Evolutionary conservation across 1,139 yeast genomes (phyloP).

Genomic region (Blastobotrys persicus): DNA sequence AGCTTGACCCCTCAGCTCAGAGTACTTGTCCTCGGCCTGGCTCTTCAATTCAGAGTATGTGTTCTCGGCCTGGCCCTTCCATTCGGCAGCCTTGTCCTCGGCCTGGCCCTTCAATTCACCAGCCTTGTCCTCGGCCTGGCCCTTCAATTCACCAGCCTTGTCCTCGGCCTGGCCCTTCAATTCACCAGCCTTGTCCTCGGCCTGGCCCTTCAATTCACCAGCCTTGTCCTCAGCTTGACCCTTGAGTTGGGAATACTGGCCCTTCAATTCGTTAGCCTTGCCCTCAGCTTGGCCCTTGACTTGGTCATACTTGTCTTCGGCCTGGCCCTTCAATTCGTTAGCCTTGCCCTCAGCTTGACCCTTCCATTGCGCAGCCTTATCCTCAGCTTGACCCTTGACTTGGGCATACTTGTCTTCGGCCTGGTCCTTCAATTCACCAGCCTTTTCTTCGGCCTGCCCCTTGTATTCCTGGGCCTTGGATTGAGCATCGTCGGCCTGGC

Average conservation of each 20-base stretch:
- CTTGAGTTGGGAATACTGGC: not conserved
- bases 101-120: constrained; percentile 9
- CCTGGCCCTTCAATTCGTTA: constrained; percentile 9
- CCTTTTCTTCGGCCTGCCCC: constrained; percentile 9
- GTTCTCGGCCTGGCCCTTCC: constrained; percentile 13
- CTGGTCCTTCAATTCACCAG: constrained; percentile 6
- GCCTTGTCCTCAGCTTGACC: constrained; percentile 9
- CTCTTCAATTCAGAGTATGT: constrained; percentile 3
- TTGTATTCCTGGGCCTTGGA: constrained; percentile 9
- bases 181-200: not conserved
- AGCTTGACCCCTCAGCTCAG: too few relatives aligned
- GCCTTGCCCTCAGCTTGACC: constrained; percentile 8
- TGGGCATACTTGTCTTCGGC: constrained; percentile 7
- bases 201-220: constrained; percentile 9
- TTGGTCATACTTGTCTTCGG: constrained; percentile 11
- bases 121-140: constrained; percentile 9
- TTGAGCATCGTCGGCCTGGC: constrained; percentile 10
- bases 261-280: constrained; percentile 2
- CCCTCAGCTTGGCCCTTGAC: constrained; percentile 13
- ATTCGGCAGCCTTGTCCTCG: constrained; percentile 9
- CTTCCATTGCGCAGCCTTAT: constrained; percentile 8
- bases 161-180: not conserved
- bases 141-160: too few relatives aligned
- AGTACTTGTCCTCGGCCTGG: constrained; percentile 7
- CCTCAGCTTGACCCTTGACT: constrained; percentile 2